These are phyloP conservation scores for Sclerotinia minor DNA, from an alignment of 2,329 filamentous ascomycete species.

Conservation along the genomic window DNA sequence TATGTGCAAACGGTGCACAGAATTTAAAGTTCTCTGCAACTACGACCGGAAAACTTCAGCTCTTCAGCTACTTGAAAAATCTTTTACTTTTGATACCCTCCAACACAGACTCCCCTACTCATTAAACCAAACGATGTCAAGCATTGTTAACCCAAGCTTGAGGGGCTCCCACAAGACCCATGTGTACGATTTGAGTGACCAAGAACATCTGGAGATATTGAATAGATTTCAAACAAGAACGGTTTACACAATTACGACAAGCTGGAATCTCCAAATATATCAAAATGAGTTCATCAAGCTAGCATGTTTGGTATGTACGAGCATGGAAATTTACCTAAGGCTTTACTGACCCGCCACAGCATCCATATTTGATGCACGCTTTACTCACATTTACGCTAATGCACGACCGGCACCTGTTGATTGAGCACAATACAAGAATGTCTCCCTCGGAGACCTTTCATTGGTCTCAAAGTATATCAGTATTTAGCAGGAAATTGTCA, in stretches of 20 bases:
- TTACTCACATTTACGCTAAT: slow-evolving; percentile 54
- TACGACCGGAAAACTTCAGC: slow-evolving; percentile 44
- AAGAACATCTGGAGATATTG: slow-evolving; percentile 42
- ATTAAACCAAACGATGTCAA: neutral
- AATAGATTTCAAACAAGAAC: slow-evolving; percentile 48
- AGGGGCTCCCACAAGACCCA: neutral
- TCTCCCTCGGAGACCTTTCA: slow-evolving; percentile 47
- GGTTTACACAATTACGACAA: slow-evolving; percentile 45
- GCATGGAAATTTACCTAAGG: neutral
- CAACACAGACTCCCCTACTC: neutral
- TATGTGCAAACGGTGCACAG: slow-evolving; percentile 49
- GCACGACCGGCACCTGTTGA: slow-evolving; percentile 51
- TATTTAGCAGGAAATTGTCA: slow-evolving; percentile 50
- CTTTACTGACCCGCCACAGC: slow-evolving; percentile 24
- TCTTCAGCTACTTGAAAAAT: slow-evolving; percentile 41
- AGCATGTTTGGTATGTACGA: slow-evolving; percentile 44
- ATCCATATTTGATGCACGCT: slow-evolving; percentile 51
- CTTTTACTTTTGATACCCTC: slow-evolving; percentile 25
- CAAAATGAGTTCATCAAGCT: slow-evolving; percentile 44
- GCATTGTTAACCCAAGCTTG: neutral
- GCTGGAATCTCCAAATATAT: slow-evolving; percentile 41
- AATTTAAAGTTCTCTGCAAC: slow-evolving; percentile 51
- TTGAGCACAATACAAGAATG: slow-evolving; percentile 30
- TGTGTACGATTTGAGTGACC: slow-evolving; percentile 26
- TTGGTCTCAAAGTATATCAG: slow-evolving; percentile 49